Percentiles rank a stretch among this genome's conserved stretches.
phyloP scores from a whole-genome alignment of 352 stramenopile genomes.

The Thalassiosira exigua region DNA sequence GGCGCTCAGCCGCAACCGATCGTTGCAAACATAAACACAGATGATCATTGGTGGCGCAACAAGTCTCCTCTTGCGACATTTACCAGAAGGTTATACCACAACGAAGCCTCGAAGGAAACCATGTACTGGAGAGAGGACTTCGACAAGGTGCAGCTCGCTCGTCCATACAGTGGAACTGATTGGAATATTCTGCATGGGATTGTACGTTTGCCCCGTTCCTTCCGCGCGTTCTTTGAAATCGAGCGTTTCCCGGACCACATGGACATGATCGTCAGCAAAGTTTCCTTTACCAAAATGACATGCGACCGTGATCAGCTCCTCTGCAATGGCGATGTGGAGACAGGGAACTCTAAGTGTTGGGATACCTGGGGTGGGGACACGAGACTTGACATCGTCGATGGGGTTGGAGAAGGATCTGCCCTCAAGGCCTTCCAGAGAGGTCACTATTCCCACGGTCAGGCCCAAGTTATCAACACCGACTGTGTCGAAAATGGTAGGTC shows the following conservation, averaged over 20 bases:
- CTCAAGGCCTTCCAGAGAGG: constrained; percentile 26
- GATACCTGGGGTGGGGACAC: constrained; percentile 13
- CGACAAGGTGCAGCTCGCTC: constrained; percentile 26
- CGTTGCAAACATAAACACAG: constrained; percentile 21
- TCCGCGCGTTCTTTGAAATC: constrained; percentile 44
- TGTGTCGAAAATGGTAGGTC: constrained; percentile 23
- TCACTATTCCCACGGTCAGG: constrained; percentile 31
- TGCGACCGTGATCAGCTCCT: constrained; percentile 43
- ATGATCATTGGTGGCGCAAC: constrained; percentile 19
- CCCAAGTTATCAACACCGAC: constrained; percentile 36
- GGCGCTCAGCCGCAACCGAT: constrained; percentile 5
- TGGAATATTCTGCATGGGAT: constrained; percentile 58
- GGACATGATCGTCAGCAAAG: constrained; percentile 47
- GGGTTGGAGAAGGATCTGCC: constrained; percentile 31
- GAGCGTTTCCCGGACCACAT: constrained; percentile 47
- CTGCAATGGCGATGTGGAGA: constrained; percentile 53
- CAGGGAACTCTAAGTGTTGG: constrained; percentile 47
- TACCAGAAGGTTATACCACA: neutral
- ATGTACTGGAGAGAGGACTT: constrained; percentile 10
- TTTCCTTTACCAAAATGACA: constrained; percentile 35
- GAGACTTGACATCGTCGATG: constrained; percentile 22
- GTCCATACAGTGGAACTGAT: constrained; percentile 37
- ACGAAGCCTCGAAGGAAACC: constrained; percentile 5
- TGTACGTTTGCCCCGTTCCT: constrained; percentile 21
- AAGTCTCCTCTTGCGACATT: neutral